Conservation (phyloP, 2,329 filamentous ascomycete genomes). For the Dichotomopilus funicola region DNA sequence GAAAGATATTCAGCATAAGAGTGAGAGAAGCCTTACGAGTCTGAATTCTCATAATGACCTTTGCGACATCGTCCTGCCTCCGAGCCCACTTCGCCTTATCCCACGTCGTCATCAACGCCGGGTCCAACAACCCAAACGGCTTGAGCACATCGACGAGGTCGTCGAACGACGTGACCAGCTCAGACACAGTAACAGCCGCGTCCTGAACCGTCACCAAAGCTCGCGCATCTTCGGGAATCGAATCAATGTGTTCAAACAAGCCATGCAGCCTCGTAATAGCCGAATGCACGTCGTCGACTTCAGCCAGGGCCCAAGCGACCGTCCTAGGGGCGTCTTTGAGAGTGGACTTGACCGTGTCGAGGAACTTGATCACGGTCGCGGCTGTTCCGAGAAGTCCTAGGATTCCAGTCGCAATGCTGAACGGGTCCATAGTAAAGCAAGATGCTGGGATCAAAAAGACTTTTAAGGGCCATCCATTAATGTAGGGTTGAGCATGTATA, state of each 20-base stretch:
- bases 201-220: not conserved
- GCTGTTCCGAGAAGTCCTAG: not conserved
- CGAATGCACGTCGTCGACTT: not conserved
- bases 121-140: not conserved
- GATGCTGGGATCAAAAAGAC: not conserved
- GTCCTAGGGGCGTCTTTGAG: not conserved
- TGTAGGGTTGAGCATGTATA: not conserved
- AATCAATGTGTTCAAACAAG: not conserved
- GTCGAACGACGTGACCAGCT: not conserved
- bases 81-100: not conserved
- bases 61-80: not conserved
- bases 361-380: constrained; percentile 2
- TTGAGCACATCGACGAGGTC: not conserved
- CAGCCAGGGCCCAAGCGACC: not conserved
- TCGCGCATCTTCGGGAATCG: not conserved
- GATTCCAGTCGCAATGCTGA: not conserved
- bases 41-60: not conserved
- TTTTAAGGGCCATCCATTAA: not conserved
- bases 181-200: not conserved
- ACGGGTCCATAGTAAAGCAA: not conserved
- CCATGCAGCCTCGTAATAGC: not conserved
- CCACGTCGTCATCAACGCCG: constrained; percentile 1
- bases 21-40: not conserved
- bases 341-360: not conserved
- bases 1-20: constrained; percentile 1